Base-by-base conservation (phyloP, 179 eudicot species). In the Kewa caespitosa region DNA sequence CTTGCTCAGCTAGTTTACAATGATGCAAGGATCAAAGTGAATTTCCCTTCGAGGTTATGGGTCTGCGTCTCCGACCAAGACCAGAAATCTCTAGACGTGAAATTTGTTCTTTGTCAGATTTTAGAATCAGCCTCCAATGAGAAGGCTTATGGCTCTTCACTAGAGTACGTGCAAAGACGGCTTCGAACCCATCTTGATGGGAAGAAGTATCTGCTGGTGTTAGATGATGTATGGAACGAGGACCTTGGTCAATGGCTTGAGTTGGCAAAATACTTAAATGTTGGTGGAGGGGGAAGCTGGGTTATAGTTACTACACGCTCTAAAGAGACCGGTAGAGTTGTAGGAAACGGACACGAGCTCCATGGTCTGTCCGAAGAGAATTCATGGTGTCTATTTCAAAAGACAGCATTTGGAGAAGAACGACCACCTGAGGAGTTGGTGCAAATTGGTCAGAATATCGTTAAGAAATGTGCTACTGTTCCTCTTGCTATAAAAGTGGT, bases 401-500 rank as follows among this genome's bases (percentile, higher is more conserved):
- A 4, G 25, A 34, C 18, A 36, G 41, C 68, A 33, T 33, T 63
- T 34, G 68, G 68, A 32, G 32, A 27, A 25, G 15, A 14, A 57
- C 15, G 5, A 18, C 15, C 31, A 25, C 63, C 3, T 18, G 64
- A 81, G 1, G 64, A 81, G 1, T 67, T 69, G 12, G 34, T 33
- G n/a, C 38, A 62, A 23, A 65, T 79, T 10, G 85, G 81, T 1
- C 63, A 57, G 64, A 65, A 79, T 25, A 79, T 82, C 38, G 69
- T 84, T 1, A 37, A 70, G 0, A 64, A 72, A 75, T 79, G 81
- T 70, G 74, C 77, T 4, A 50, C 67, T 54, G 70, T 75, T 28
- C 86, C 86, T n/a, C 70, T 84, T 61, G 82, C 78, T 32, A 46
- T 84, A 22, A 78, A 43, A 77, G 72, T 67, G 20, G 69, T 76